Evolutionary conservation across 2,329 filamentous ascomycete species (phyloP).

Genomic region (Penicillium sp.): DNA sequence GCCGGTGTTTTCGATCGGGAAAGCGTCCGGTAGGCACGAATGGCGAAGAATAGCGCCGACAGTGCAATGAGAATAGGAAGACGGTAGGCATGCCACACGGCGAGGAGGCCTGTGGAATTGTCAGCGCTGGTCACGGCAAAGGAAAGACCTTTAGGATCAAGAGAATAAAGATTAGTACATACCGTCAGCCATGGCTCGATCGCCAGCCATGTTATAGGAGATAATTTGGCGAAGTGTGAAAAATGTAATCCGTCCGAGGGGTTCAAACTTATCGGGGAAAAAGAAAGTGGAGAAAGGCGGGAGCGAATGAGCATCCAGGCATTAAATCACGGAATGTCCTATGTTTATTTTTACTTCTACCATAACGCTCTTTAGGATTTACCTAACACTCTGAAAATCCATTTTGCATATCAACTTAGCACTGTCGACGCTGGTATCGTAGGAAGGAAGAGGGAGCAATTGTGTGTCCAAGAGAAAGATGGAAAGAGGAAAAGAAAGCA

Average conservation of each 20-base stretch:
- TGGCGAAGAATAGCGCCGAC: constrained; percentile 36
- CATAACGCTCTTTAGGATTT: not conserved
- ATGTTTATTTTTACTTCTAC: too few species aligned
- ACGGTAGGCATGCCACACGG: constrained; percentile 51
- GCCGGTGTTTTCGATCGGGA: constrained; percentile 28
- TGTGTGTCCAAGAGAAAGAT: too few species aligned
- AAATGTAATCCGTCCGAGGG: not conserved
- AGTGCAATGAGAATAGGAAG: constrained; percentile 45
- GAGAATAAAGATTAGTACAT: not conserved
- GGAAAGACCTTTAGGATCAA: not conserved
- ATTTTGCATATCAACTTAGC: too few species aligned
- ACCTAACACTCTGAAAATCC: too few species aligned
- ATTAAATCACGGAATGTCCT: not conserved
- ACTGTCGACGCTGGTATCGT: too few species aligned
- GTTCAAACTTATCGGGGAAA: not conserved
- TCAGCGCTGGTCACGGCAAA: not conserved
- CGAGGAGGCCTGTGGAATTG: constrained; percentile 35
- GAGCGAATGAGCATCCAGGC: not conserved
- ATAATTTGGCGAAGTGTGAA: not conserved
- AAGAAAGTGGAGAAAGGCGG: not conserved
- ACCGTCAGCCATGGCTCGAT: not conserved
- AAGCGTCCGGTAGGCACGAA: constrained; percentile 24
- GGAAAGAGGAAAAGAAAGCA: too few species aligned
- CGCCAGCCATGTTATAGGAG: not conserved
- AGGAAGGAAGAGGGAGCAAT: too few species aligned